Percentiles rank a stretch among this genome's conserved stretches.
These are phyloP conservation scores for Allium sativum DNA, from an alignment of 106 monocot species.

Conservation along the genomic window DNA sequence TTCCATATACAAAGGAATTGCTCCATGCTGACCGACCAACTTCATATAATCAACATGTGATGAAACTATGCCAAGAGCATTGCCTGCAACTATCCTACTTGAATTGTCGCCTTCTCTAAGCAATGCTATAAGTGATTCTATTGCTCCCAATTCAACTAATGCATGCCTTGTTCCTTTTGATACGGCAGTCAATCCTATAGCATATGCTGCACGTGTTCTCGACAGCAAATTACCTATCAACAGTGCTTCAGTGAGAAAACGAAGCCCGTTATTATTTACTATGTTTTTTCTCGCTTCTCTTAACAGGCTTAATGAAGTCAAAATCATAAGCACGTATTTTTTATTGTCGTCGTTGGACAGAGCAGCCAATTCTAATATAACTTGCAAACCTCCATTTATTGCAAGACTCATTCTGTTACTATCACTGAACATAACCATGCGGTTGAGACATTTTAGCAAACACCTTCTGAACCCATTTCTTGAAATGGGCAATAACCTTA, in stretches of 20 bases:
- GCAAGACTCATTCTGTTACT: conserved; percentile 21
- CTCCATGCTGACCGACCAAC: conserved; percentile 21
- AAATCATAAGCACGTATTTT: conserved; percentile 26
- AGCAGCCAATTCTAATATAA: conserved; percentile 7
- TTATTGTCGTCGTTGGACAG: conserved; percentile 13
- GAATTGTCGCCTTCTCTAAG: conserved; percentile 17
- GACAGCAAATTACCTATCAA: conserved; percentile 21
- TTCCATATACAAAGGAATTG: conserved; percentile 35
- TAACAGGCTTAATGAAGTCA: conserved; percentile 28
- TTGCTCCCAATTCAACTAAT: conserved; percentile 22
- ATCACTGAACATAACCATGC: conserved; percentile 13
- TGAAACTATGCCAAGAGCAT: conserved; percentile 40
- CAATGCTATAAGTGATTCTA: conserved; percentile 22
- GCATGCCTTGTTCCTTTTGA: conserved; percentile 16
- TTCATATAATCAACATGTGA: conserved; percentile 29
- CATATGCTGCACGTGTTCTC: conserved; percentile 25
- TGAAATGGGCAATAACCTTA: conserved; percentile 21
- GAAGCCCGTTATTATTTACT: conserved; percentile 1
- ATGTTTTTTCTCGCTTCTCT: conserved; percentile 25
- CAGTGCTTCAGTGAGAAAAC: conserved; percentile 24
- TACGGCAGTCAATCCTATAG: conserved; percentile 22
- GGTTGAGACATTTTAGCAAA: conserved; percentile 19
- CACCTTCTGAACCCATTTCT: conserved; percentile 9
- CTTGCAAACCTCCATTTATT: conserved; percentile 15
- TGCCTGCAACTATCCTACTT: conserved; percentile 22